Evolutionary conservation across 2,329 filamentous ascomycete species (phyloP), one percentile per base, ranked within the genome.

Genomic region (Xylariaceae sp.): DNA sequence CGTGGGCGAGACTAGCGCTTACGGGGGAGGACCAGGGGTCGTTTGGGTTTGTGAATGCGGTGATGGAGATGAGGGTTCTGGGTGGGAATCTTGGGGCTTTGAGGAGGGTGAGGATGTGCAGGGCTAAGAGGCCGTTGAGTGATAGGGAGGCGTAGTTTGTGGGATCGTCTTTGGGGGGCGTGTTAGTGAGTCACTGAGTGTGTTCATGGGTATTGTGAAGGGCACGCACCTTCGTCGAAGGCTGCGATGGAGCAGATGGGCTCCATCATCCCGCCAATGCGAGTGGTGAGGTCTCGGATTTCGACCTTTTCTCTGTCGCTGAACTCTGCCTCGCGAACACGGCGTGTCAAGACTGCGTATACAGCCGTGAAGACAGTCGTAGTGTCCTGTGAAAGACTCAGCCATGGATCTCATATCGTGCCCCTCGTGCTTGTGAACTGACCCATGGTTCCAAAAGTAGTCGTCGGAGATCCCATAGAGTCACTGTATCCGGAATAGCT

Each of bases 241-340:
- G 62, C 58, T n/a, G 59, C 57, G 11, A 58, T 55, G 3, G 64
- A 57, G 51, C 66, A 68, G 9, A 67, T 11, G 3, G 69, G 69
- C 5, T 64, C 47, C 23, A 68, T 68, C 10, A 67, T 57, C 62
- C 77, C 1, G 62, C 78, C 6, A 69, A 77, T 17, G 73, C 68
- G 52, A 4, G 55, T 18, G 18, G 54, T n/a, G 23, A 64, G 54
- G 13, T 62, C 37, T 10, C 48, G 51, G 49, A 65, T 35, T 55
- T 18, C 17, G 2, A 11, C 0, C 75, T 73, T 39, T 57, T 76
- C 50, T 67, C 49, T 0, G 75, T 74, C 44, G 57, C 76, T 45
- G 23, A 5, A 66, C 13, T 37, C 15, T 51, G 7, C 5, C 9
- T 30, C 39, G 9, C 23, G 18, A 54, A 6, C 10, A 58, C 53